Evolutionary conservation across 306 rosid genomes (phyloP), one percentile per base, ranked within the genome.

Genomic region (Datisca glomerata): DNA sequence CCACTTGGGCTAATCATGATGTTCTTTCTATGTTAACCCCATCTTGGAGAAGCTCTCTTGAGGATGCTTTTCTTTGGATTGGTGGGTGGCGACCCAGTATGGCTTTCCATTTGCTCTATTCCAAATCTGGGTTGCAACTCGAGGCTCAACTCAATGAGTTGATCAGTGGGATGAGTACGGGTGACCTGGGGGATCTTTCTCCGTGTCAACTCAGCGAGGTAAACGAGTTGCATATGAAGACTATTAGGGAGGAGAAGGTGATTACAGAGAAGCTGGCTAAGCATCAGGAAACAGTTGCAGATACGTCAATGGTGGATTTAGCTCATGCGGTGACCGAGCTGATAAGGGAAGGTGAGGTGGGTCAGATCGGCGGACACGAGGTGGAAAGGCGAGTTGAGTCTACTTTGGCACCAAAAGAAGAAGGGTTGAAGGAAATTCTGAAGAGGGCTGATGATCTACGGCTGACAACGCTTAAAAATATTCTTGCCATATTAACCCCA

Each of bases 41-140:
- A 1, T 4, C 71, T 6, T 78, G 94, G 85, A 43, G 17, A 11
- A 69, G 73, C 41, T 28, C 85, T 0, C 43, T 83, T 3, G 91
- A 78, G 46, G 65, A 59, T 0, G 80, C 82, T 21, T 75, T 79
- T 53, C 72, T 75, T 12, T 75, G 94, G 85, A 59, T 83, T 44
- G 94, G 82, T 1, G 94, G 82, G 12, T 75, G 85, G 85, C 60
- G 85, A 15, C 94, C 94, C 4, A 75, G 63, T 37, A 62, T 53
- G 75, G 80, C 80, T 18, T 67, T 78, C 31, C 85, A 79, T 23
- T 34, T 83, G 24, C 60, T 83, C 4, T 72, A 75, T 47, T 67
- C 82, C 3, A 83, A 79, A 40, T 67, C 71, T 0, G 76, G 91
- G 4, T 5, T 72, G 40, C 91, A 79, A 27, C 57, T 70, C 32